phyloP scores from a whole-genome alignment of 202 grass and related monocot genomes.

The Zizania palustris region DNA sequence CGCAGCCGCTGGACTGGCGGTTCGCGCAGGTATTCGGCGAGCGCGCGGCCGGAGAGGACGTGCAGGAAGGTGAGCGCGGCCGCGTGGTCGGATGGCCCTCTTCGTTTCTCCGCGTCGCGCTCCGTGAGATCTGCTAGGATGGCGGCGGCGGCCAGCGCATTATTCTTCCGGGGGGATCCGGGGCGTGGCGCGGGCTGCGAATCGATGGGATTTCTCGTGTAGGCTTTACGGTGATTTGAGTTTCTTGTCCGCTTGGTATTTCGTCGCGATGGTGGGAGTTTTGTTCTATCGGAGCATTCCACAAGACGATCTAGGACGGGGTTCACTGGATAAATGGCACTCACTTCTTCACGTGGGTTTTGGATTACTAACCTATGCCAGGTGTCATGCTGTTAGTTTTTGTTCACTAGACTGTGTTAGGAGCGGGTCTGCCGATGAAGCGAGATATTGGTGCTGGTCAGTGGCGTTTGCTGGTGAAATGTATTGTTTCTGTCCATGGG shows the following conservation, averaged over 20 bases:
- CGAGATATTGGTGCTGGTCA: background rate
- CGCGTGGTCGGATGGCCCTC: background rate
- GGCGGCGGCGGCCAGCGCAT: slow-evolving; percentile 7
- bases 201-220: background rate
- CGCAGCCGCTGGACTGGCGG: no score
- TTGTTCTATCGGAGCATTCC: slow-evolving; percentile 11
- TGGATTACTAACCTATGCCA: background rate
- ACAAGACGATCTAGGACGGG: background rate
- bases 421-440: background rate
- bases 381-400: background rate
- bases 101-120: slow-evolving; percentile 1
- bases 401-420: background rate
- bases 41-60: no score
- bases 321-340: background rate
- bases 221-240: background rate
- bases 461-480: background rate
- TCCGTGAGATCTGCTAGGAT: slow-evolving; percentile 46
- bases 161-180: slow-evolving; percentile 16
- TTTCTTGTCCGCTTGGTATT: background rate
- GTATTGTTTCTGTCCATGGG: slow-evolving; percentile 17
- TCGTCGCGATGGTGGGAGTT: background rate
- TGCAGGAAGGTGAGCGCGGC: no score
- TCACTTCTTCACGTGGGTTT: background rate
- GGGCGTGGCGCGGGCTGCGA: background rate
- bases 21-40: no score